These are phyloP conservation scores for Ceratobasidium sp. DNA, from an alignment of 1,284 basidiomycete genomes.

Conservation along the genomic window DNA sequence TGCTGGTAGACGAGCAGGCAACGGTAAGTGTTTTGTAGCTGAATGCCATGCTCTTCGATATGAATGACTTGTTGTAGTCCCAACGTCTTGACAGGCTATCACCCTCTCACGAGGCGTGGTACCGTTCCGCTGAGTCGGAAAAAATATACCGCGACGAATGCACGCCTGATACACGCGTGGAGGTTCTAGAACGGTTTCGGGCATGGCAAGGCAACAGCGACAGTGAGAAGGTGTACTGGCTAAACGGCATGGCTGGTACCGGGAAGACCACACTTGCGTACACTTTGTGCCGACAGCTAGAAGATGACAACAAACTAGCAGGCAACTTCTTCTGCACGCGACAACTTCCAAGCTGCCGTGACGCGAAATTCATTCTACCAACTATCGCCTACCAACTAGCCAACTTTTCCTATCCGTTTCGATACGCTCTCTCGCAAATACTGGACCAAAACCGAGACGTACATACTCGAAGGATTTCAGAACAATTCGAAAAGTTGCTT, in stretches of 20 bases:
- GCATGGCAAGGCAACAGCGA: constrained; percentile 41
- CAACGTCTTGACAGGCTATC: not conserved
- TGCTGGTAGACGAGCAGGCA: not conserved
- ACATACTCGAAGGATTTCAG: not conserved
- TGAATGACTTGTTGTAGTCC: not conserved
- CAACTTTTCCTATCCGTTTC: constrained; percentile 13
- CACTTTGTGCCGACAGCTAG: constrained; percentile 48
- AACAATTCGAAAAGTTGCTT: constrained; percentile 42
- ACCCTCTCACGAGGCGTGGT: constrained; percentile 15
- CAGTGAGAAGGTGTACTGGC: constrained; percentile 49
- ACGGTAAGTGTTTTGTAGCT: constrained; percentile 2
- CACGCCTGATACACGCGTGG: constrained; percentile 47
- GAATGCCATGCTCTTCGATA: not conserved
- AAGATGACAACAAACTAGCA: constrained; percentile 48
- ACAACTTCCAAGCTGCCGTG: constrained; percentile 9
- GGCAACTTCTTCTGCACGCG: constrained; percentile 54
- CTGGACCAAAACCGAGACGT: constrained; percentile 13
- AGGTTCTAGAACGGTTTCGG: constrained; percentile 46
- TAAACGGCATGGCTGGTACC: too few relatives aligned
- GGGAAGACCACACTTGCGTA: constrained; percentile 49
- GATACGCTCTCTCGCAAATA: not conserved
- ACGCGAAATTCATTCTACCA: constrained; percentile 39
- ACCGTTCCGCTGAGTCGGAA: constrained; percentile 10
- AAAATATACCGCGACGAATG: constrained; percentile 20
- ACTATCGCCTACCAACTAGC: constrained; percentile 46